Evolutionary conservation across 306 rosid species (phyloP), one percentile per base, ranked within the genome.

Genomic region (Elaeagnus macrophylla): DNA sequence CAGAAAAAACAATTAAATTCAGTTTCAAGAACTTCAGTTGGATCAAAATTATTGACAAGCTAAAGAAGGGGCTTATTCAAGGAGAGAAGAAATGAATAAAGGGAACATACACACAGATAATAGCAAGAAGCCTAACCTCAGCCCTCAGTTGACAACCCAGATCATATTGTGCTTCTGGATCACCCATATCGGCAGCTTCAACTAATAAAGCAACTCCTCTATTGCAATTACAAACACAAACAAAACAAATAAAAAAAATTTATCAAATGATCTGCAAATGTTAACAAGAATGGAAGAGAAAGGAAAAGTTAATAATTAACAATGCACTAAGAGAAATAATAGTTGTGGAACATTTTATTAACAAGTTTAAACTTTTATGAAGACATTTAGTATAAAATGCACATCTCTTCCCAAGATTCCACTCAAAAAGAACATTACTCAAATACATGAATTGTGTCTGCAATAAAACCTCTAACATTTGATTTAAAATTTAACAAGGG

Each of bases 141-240:
- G 79, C 72, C 80, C 97, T 82, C 66, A 91, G 68, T 42, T 67
- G 81, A 75, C 96, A 84, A 56, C 96, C 94, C 57, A 91, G 52
- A 56, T 86, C 96, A 58, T 83, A 86, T 48, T 86, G 96, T 64
- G 97, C 96, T 40, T 91, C 93, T 37, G 83, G 37, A 78, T 86
- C 79, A 43, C 87, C 96, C 95, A 91, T 91, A 41, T 91, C 82
- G 17, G 97, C 97, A 37, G 97, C 96, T 76, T 91, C 97, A 41
- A 91, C 81, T 66, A 91, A 64, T 54, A 86, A 65, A 12, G 97
- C 95, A 46, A 93, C 95, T 39, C 93, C 97, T 57, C 97, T 90
- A 75, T 56, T 61, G 52, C 38, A 60, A 56, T 43, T 13, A 37
- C 39, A 67, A 62, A 45, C 38, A 48, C 45, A 37, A 49, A 47